These are phyloP conservation scores for Aspergillus persii DNA, from an alignment of 2,329 filamentous ascomycete genomes.

Conservation along the genomic window DNA sequence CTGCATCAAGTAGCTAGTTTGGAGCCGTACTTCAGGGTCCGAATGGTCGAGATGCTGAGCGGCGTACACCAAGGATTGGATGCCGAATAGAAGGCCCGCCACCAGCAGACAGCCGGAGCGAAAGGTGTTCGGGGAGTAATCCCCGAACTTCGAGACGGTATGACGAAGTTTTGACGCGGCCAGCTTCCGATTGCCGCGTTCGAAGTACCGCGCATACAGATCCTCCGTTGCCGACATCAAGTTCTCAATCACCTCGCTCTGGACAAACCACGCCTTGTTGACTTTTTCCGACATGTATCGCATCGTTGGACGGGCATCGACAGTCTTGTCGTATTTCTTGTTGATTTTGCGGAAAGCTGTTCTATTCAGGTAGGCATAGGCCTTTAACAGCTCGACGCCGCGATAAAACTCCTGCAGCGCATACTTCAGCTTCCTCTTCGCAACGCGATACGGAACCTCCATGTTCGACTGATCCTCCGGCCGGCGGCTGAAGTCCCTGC, in stretches of 20 bases:
- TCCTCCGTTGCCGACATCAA: slow-evolving; percentile 82
- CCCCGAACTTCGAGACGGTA: slow-evolving; percentile 58
- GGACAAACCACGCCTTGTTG: slow-evolving; percentile 85
- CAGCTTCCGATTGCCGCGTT: slow-evolving; percentile 87
- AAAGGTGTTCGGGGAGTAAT: slow-evolving; percentile 60
- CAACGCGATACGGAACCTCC: slow-evolving; percentile 77
- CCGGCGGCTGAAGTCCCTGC: slow-evolving; percentile 52
- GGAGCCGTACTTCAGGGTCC: slow-evolving; percentile 49
- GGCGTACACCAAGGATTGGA: slow-evolving; percentile 65
- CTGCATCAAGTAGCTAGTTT: slow-evolving; percentile 70
- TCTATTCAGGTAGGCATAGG: slow-evolving; percentile 83
- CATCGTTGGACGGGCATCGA: slow-evolving; percentile 71
- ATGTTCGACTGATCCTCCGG: slow-evolving; percentile 42
- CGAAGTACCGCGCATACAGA: slow-evolving; percentile 91
- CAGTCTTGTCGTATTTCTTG: slow-evolving; percentile 96
- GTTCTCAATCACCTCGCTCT: slow-evolving; percentile 77
- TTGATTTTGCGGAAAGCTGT: slow-evolving; percentile 97
- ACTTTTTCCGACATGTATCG: slow-evolving; percentile 91
- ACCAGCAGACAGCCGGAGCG: slow-evolving; percentile 66
- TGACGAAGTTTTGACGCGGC: slow-evolving; percentile 83
- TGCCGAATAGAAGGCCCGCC: slow-evolving; percentile 62
- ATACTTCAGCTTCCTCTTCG: slow-evolving; percentile 87
- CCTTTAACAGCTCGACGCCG: slow-evolving; percentile 85
- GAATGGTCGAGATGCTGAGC: slow-evolving; percentile 49
- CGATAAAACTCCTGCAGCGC: slow-evolving; percentile 93